Percentiles rank a stretch among this genome's conserved stretches.
Evolutionary conservation across 2,329 filamentous ascomycete genomes (phyloP).

Genomic region (Colletotrichum zoysiae): DNA sequence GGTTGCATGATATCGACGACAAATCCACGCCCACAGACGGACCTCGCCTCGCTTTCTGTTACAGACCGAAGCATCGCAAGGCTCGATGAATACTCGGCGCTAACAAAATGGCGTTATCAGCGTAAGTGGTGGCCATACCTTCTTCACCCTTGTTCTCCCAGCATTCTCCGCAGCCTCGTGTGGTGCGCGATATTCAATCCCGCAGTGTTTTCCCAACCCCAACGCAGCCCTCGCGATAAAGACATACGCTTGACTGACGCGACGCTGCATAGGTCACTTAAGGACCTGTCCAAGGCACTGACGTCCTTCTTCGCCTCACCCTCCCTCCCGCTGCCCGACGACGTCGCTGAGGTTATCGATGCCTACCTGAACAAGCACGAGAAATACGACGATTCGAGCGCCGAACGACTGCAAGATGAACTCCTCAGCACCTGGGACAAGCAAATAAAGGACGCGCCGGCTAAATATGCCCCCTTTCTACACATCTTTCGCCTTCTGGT

Average conservation of each 20-base stretch:
- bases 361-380: constrained; percentile 77
- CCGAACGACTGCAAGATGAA: constrained; percentile 81
- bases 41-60: constrained; percentile 24
- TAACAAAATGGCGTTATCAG: constrained; percentile 47
- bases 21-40: constrained; percentile 15
- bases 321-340: constrained; percentile 73
- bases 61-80: constrained; percentile 28
- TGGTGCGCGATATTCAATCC: constrained; percentile 36
- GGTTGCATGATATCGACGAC: constrained; percentile 37
- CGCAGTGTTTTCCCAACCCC: constrained; percentile 5
- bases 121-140: constrained; percentile 45
- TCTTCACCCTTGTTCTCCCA: background rate
- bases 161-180: constrained; percentile 14
- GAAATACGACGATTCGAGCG: constrained; percentile 74
- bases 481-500: constrained; percentile 74
- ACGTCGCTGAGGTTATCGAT: constrained; percentile 72
- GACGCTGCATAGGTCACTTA: constrained; percentile 61
- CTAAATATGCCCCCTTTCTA: constrained; percentile 76
- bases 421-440: constrained; percentile 75
- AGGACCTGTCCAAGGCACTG: constrained; percentile 72
- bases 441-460: constrained; percentile 67
- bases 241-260: constrained; percentile 17
- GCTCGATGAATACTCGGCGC: constrained; percentile 36
- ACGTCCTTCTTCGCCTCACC: constrained; percentile 60
- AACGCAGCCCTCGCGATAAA: constrained; percentile 10